Evolutionary conservation across 2,329 filamentous ascomycete species (phyloP), one percentile per base, ranked within the genome.

Genomic region (Ophiostoma fasciatum): DNA sequence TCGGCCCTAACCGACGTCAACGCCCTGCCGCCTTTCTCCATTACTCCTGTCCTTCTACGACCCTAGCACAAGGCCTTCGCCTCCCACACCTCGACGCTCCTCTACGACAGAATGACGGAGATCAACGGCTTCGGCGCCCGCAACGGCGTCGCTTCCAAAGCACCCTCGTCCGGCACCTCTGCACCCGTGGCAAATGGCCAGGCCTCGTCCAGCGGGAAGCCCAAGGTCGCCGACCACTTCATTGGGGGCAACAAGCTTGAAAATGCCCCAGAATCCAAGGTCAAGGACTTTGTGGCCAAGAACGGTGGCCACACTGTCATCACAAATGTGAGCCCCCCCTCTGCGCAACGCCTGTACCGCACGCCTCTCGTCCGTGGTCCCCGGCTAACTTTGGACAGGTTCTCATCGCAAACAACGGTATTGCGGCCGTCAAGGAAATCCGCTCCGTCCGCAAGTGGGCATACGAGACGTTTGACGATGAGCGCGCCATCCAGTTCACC

Each of bases 401-500:
- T 37, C 72, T 98, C 46, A 98, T 98, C 61, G 90, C 90, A 58
- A 98, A 98, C 70, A 98, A 98, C 66, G 90, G 90, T 71, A 98
- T 98, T 60, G 90, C 90, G 35, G 90, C 90, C 55, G 90, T 98
- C 60, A 98, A 98, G 64, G 90, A 98, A 63, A 98, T 98, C 57
- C 78, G 90, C 60, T 96, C 88, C 41, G 88, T 98, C 55, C 82
- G 90, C 61, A 98, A 96, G 87, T 98, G 90, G 90, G 90, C 90
- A 43, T 98, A 98, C 76, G 90, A 98, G 65, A 93, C 83, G 7
- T 98, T 98, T 57, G 88, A 90, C 64, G 87, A 98, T 63, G 90
- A 98, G 68, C 76, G 82, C 54, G 90, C 88, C 51, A 94, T 98
- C 55, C 87, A 96, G 57, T 98, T 98, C 66, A 98, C 90, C 45